phyloP scores from a whole-genome alignment of 202 grass and related monocot species.

The Panicum virgatum region DNA sequence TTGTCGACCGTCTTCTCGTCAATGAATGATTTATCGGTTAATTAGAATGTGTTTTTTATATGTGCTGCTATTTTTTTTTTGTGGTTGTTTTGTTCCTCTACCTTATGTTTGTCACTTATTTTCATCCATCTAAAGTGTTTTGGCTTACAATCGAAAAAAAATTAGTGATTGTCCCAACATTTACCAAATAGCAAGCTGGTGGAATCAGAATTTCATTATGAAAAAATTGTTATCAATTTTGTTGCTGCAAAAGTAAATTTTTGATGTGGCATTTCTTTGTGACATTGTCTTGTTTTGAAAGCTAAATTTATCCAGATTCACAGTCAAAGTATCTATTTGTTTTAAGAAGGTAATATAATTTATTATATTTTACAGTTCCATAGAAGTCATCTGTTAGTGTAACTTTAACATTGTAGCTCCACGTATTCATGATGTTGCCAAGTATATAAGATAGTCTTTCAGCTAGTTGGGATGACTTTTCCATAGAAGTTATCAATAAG shows the following conservation, averaged over 20 bases:
- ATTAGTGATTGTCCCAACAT: not conserved
- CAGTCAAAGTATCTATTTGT: not conserved
- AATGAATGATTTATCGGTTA: not conserved
- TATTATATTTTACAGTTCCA: not conserved
- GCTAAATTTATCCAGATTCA: not conserved
- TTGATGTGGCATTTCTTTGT: not conserved
- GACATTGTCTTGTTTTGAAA: not conserved
- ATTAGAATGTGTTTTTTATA: not conserved
- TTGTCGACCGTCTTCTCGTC: too few species aligned
- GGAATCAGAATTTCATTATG: not conserved
- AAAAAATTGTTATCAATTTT: not conserved
- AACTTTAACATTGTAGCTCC: not conserved
- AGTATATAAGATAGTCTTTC: not conserved
- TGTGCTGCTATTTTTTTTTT: not conserved
- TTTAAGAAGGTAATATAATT: not conserved
- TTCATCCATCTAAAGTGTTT: not conserved
- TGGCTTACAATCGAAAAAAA: not conserved
- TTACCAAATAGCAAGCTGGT: not conserved
- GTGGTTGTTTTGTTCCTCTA: not conserved
- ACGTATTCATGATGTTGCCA: not conserved
- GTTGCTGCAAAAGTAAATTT: not conserved
- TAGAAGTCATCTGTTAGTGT: not conserved
- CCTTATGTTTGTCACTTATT: not conserved
- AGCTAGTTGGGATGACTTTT: too few species aligned
- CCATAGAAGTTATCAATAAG: too few species aligned